phyloP scores from a whole-genome alignment of 768 basidiomycete species.

The Mycena vulgaris region DNA sequence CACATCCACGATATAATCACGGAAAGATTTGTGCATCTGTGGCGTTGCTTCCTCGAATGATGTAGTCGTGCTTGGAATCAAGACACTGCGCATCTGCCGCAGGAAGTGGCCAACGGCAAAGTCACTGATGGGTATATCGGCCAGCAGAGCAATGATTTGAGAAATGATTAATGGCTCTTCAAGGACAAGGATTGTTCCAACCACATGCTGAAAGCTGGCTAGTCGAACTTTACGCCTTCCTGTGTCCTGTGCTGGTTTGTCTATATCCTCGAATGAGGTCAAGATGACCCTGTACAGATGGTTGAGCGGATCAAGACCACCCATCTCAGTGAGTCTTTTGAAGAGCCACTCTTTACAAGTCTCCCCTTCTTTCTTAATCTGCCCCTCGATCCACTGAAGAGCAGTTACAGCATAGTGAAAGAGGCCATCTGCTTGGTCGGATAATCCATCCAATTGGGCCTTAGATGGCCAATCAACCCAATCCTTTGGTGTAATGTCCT shows the following conservation, averaged over 20 bases:
- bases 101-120: background rate
- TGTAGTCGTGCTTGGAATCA: slow-evolving; percentile 10
- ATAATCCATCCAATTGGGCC: background rate
- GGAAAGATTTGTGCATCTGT: slow-evolving; percentile 21
- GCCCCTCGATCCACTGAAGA: slow-evolving; percentile 7
- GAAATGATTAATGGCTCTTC: background rate
- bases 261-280: slow-evolving; percentile 17
- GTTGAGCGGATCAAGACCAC: slow-evolving; percentile 1
- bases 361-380: background rate
- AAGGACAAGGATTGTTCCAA: slow-evolving; percentile 15
- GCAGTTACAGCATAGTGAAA: slow-evolving; percentile 19
- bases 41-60: slow-evolving; percentile 21
- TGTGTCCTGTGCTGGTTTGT: too few relatives aligned
- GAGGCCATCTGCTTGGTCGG: slow-evolving; percentile 6
- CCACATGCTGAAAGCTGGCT: slow-evolving; percentile 5
- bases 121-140: slow-evolving; percentile 1
- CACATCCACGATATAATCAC: background rate
- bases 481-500: slow-evolving; percentile 15
- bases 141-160: slow-evolving; percentile 19
- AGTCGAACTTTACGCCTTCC: background rate
- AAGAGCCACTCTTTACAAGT: background rate
- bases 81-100: too few relatives aligned
- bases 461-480: background rate
- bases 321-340: background rate
- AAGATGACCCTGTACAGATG: slow-evolving; percentile 11